Percentiles rank a stretch among this genome's conserved stretches.
Evolutionary conservation across 176 grass and related monocot species (phyloP).

Genomic region (Oryza brachyantha): DNA sequence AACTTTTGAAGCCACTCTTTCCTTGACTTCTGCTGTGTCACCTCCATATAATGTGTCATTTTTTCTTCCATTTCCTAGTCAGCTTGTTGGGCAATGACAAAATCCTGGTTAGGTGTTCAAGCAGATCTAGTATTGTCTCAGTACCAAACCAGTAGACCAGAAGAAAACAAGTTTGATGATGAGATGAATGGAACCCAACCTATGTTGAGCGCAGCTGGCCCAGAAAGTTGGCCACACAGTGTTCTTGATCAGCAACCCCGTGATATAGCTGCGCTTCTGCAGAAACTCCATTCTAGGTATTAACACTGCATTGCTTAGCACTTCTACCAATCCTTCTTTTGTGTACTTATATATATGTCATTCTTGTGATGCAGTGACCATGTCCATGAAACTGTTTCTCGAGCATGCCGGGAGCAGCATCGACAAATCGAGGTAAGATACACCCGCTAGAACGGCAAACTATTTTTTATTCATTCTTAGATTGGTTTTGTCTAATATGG

Average conservation of each 20-base stretch:
- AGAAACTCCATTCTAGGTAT: constrained; percentile 97
- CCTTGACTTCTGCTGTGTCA: constrained; percentile 7
- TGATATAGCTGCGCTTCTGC: constrained; percentile 87
- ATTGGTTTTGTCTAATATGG: background rate
- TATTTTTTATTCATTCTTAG: background rate
- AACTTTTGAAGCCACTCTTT: constrained; percentile 18
- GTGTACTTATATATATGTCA: background rate
- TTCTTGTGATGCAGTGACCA: constrained; percentile 66
- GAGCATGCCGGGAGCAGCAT: constrained; percentile 88
- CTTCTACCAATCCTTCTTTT: background rate
- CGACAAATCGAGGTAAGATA: constrained; percentile 80
- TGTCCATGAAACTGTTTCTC: constrained; percentile 86
- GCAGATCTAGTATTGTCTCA: constrained; percentile 75
- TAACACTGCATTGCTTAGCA: constrained; percentile 17
- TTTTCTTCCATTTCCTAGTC: constrained; percentile 56
- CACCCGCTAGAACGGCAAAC: constrained; percentile 18
- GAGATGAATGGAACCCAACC: constrained; percentile 72
- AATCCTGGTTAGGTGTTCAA: constrained; percentile 91
- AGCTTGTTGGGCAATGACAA: constrained; percentile 96
- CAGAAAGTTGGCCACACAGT: constrained; percentile 86
- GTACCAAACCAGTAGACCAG: constrained; percentile 65
- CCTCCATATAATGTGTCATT: constrained; percentile 26
- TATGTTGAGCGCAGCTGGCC: constrained; percentile 42
- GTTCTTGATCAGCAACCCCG: constrained; percentile 89
- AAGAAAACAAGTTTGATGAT: constrained; percentile 69